Evolutionary conservation across 169 alveolate genomes (phyloP).

Genomic region (Theileria equi): DNA sequence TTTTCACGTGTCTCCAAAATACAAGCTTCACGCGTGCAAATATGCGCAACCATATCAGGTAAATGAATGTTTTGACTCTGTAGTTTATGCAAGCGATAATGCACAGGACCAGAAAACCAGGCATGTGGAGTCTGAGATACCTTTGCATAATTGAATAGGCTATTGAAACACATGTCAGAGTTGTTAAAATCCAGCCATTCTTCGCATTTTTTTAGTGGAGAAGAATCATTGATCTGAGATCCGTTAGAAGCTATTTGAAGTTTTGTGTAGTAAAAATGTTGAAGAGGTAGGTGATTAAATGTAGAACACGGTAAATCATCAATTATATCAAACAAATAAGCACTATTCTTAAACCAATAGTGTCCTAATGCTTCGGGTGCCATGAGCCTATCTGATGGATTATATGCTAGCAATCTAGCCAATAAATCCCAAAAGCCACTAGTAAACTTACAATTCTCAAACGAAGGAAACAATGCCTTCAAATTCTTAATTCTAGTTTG

Average conservation of each 20-base stretch:
- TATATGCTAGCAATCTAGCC: conserved; percentile 20
- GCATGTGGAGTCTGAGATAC: conserved; percentile 26
- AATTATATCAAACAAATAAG: background rate
- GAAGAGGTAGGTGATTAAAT: conserved; percentile 27
- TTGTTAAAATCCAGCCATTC: too few species aligned
- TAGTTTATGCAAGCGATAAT: background rate
- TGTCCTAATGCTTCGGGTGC: conserved; percentile 56
- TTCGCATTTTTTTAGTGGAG: too few species aligned
- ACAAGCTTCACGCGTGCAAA: conserved; percentile 30
- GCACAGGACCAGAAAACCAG: conserved; percentile 49
- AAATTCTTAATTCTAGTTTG: conserved; percentile 3
- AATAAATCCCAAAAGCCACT: conserved; percentile 36
- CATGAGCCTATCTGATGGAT: conserved; percentile 25
- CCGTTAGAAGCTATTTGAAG: background rate
- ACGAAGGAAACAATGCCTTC: conserved; percentile 25
- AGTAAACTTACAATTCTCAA: conserved; percentile 35
- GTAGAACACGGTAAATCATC: conserved; percentile 3
- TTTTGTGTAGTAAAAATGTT: conserved; percentile 38
- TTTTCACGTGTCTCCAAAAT: conserved; percentile 41
- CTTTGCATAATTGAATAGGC: conserved; percentile 22
- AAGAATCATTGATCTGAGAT: background rate
- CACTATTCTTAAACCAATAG: conserved; percentile 31
- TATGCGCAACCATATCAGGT: conserved; percentile 31
- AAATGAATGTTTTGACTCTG: conserved; percentile 1
- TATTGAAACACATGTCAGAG: conserved; percentile 18